Evolutionary conservation across 2,329 filamentous ascomycete species (phyloP), one percentile per base, ranked within the genome.

Genomic region (Leptographium procerum): DNA sequence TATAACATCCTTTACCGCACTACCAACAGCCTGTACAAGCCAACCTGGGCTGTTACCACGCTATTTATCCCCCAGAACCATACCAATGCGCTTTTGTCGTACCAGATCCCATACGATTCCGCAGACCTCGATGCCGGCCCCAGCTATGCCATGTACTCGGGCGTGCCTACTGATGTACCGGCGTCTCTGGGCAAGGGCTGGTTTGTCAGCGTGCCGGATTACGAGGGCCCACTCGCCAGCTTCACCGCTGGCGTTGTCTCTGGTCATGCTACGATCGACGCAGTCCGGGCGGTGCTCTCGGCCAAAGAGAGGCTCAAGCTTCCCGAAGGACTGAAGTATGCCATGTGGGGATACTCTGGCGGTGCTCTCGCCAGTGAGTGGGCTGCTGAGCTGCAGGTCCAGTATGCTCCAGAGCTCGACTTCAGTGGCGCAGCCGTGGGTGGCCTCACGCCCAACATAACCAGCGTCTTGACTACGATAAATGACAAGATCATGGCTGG

Each of bases 271-370:
- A 73, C 71, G 11, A 64, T 77, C 13, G 73, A 79, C 63, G 67
- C 68, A 2, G 64, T 77, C 1, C 72, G 77, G 13, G 75, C 75
- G 5, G 69, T 72, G 1, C 61, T 75, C 14, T 60, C 65, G 29
- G 62, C 55, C 24, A 57, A 63, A 1, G 58, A 59, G 2, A 16
- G 47, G 14, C 59, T 73, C 5, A 66, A 68, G 2, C 40, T 50
- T 28, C 5, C 43, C 13, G 13, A 16, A 4, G 29, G 13, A 1
- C 22, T 16, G 7, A 14, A 50, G 16, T 48, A 50, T 26, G 71
- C 73, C 2, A 66, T 81, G 57, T 82, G 78, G 77, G 78, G 78
- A 6, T 81, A 80, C 65, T 78, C 75, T 6, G 78, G 78, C 7
- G 78, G 78, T n/a, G 71, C 72, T 14, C 61, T 80, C 43, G 76